These are phyloP conservation scores for Lasiosphaeria hispida DNA, from an alignment of 495 filamentous ascomycete genomes.

Conservation along the genomic window DNA sequence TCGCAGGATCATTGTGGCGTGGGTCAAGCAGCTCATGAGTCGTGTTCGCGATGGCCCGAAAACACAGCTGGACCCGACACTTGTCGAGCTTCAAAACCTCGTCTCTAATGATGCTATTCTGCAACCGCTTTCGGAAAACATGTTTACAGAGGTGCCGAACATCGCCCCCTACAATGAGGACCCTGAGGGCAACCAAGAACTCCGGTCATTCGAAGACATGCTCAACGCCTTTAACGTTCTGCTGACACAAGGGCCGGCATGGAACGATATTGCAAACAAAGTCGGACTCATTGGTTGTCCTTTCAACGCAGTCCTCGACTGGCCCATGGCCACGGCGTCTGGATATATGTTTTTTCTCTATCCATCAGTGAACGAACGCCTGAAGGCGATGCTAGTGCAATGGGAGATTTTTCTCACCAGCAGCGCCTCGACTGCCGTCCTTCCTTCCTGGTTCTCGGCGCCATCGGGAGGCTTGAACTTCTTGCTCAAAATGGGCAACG, in stretches of 20 bases:
- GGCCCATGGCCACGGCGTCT: not conserved
- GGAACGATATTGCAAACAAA: not conserved
- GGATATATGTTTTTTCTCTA: not conserved
- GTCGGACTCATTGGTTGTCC: constrained; percentile 2
- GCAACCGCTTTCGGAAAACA: not conserved
- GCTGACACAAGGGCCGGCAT: not conserved
- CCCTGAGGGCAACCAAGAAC: not conserved
- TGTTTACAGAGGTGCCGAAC: not conserved
- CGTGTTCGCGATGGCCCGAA: not conserved
- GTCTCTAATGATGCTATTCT: not conserved
- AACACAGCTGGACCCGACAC: no score
- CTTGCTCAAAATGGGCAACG: no score
- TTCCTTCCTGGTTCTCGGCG: no score
- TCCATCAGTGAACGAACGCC: not conserved
- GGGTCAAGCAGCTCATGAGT: not conserved
- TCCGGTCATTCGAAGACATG: not conserved
- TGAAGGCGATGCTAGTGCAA: not conserved
- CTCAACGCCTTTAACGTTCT: not conserved
- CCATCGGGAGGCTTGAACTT: no score
- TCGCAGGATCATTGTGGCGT: not conserved
- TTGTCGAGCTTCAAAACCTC: not conserved
- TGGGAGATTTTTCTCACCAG: no score
- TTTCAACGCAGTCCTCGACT: constrained; percentile 3
- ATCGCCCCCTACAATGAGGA: not conserved
- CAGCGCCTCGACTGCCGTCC: no score